Conservation (phyloP, 2,329 filamentous ascomycete genomes). For the Beauveria sp. region DNA sequence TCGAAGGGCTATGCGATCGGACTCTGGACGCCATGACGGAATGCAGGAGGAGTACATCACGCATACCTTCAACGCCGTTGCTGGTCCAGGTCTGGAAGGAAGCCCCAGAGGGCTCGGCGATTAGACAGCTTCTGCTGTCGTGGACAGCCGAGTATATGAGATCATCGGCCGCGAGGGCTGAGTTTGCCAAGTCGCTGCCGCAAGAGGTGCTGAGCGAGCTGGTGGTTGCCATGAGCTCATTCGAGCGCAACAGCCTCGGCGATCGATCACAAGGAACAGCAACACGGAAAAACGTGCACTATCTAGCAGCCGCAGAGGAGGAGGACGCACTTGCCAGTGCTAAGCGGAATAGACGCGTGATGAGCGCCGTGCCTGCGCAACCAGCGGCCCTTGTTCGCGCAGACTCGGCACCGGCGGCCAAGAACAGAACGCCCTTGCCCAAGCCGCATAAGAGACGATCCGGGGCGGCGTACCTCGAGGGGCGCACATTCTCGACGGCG, state of each 20-base stretch:
- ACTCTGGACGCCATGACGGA: slow-evolving; percentile 52
- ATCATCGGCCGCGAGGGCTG: slow-evolving; percentile 45
- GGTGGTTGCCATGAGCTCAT: slow-evolving; percentile 53
- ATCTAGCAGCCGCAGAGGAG: slow-evolving; percentile 38
- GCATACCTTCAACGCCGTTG: slow-evolving; percentile 51
- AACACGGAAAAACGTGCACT: slow-evolving; percentile 41
- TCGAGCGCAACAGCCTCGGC: slow-evolving; percentile 33
- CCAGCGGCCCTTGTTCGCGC: slow-evolving; percentile 11
- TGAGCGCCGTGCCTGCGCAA: slow-evolving; percentile 17
- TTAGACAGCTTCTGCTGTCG: slow-evolving; percentile 49
- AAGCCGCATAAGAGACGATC: slow-evolving; percentile 31
- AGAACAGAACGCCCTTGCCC: slow-evolving; percentile 21
- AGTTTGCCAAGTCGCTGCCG: slow-evolving; percentile 54
- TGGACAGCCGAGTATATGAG: slow-evolving; percentile 60
- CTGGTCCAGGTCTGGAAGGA: slow-evolving; percentile 56
- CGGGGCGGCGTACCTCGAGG: slow-evolving; percentile 28
- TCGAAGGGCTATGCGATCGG: slow-evolving; percentile 49
- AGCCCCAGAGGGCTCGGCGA: slow-evolving; percentile 51
- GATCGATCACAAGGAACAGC: slow-evolving; percentile 20
- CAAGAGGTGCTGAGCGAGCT: slow-evolving; percentile 56
- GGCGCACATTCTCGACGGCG: slow-evolving; percentile 26
- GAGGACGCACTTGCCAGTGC: slow-evolving; percentile 24
- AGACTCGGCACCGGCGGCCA: slow-evolving; percentile 18
- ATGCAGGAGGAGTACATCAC: slow-evolving; percentile 42
- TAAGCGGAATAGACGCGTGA: slow-evolving; percentile 37